A percentile compares a stretch with the other conserved stretches of the same genome.
Conservation (phyloP, 345 rosid species). For the Brassica rapa region DNA sequence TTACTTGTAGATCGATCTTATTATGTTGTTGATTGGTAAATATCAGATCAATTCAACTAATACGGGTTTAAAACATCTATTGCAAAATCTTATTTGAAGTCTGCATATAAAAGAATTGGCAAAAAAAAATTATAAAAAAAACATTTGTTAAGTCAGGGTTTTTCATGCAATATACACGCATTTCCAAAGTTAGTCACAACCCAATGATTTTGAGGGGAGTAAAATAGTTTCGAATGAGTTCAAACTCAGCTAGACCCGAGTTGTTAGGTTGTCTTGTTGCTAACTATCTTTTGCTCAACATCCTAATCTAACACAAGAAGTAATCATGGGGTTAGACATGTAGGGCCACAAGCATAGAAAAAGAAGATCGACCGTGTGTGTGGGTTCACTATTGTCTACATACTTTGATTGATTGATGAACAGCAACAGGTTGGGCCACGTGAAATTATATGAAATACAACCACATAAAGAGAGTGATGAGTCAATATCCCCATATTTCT, state of each 20-base stretch:
- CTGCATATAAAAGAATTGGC: not conserved
- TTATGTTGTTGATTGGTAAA: not conserved
- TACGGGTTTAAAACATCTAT: not conserved
- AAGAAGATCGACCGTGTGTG: constrained; percentile 39
- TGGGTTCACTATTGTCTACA: constrained; percentile 41
- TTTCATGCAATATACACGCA: constrained; percentile 6
- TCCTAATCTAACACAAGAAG: constrained; percentile 30
- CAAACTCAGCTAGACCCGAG: constrained; percentile 18
- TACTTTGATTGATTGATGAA: constrained; percentile 29
- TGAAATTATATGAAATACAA: constrained; percentile 37
- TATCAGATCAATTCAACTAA: not conserved
- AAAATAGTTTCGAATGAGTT: constrained; percentile 16
- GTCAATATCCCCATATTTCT: constrained; percentile 17
- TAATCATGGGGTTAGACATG: constrained; percentile 25
- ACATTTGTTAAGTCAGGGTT: not conserved
- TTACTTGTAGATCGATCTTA: not conserved
- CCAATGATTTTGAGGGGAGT: not conserved
- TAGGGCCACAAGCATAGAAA: constrained; percentile 31
- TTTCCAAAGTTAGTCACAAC: not conserved
- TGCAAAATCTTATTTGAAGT: not conserved
- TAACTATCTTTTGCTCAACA: constrained; percentile 19
- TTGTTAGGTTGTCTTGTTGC: constrained; percentile 24
- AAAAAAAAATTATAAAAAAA: not conserved
- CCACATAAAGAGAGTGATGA: constrained; percentile 25
- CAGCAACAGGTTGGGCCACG: constrained; percentile 40